Evolutionary conservation across 2,329 filamentous ascomycete genomes (phyloP).

Genomic region (Fonsecaea multimorphosa): DNA sequence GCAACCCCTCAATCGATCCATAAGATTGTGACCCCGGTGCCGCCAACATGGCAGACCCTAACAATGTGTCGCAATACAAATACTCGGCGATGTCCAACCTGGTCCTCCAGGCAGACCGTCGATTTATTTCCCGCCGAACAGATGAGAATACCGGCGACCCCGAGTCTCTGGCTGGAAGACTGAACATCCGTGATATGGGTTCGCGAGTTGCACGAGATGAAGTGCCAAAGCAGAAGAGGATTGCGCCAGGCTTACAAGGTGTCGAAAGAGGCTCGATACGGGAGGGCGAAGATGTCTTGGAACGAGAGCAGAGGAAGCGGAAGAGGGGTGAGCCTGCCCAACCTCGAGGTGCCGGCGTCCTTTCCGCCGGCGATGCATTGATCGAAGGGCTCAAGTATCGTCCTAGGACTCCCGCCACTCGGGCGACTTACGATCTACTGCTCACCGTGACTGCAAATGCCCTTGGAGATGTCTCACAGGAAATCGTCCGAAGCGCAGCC

Average conservation of each 20-base stretch:
- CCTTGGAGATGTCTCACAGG: constrained; percentile 89
- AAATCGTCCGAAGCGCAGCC: constrained; percentile 89
- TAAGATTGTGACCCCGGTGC: not conserved
- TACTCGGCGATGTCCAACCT: constrained; percentile 99
- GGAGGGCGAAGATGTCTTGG: constrained; percentile 82
- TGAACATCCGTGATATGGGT: constrained; percentile 96
- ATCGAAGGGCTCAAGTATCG: constrained; percentile 92
- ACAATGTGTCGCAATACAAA: constrained; percentile 94
- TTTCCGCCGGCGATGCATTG: constrained; percentile 82
- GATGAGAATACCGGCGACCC: constrained; percentile 97
- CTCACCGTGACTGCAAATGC: constrained; percentile 86
- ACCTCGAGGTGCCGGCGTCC: constrained; percentile 74
- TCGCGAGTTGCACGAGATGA: constrained; percentile 78
- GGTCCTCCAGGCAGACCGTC: constrained; percentile 98
- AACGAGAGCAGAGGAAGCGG: constrained; percentile 83
- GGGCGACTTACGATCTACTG: constrained; percentile 92
- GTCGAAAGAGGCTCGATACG: constrained; percentile 76
- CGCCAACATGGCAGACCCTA: constrained; percentile 69
- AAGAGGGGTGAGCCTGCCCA: constrained; percentile 76
- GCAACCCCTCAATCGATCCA: constrained; percentile 4
- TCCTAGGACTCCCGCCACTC: constrained; percentile 86
- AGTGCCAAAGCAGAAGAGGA: constrained; percentile 81
- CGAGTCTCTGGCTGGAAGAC: constrained; percentile 91
- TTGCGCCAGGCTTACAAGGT: constrained; percentile 66
- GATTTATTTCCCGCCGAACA: constrained; percentile 88